These are phyloP conservation scores for Xylaria cubensis DNA, from an alignment of 495 filamentous ascomycete species.

Conservation along the genomic window DNA sequence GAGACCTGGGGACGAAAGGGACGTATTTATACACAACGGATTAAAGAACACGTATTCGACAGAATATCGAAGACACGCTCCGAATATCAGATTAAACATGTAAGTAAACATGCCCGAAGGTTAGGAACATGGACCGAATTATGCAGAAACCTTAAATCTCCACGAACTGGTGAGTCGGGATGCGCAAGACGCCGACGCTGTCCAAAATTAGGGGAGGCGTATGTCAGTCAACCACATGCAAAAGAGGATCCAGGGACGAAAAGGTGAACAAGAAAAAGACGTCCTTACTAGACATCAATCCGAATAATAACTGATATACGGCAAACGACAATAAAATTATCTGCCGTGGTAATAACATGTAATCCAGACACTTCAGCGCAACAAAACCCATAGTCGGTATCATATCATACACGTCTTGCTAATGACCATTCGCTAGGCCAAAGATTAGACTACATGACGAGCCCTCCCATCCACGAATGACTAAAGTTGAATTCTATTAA, in stretches of 20 bases:
- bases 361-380: not conserved
- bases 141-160: not conserved
- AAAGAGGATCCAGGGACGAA: not conserved
- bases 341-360: not conserved
- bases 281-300: not conserved
- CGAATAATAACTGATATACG: not conserved
- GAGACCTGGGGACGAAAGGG: not conserved
- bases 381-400: not conserved
- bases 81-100: not conserved
- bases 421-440: not conserved
- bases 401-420: not conserved
- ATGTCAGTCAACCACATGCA: not conserved
- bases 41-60: not conserved
- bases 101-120: not conserved
- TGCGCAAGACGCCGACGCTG: not conserved
- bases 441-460: not conserved
- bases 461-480: not conserved
- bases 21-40: not conserved
- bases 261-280: not conserved
- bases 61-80: not conserved
- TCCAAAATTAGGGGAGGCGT: not conserved
- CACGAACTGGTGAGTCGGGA: not conserved
- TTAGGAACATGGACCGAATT: not conserved
- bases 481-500: not conserved
- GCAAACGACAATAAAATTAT: not conserved